Evolutionary conservation across 345 rosid genomes (phyloP), one percentile per base, ranked within the genome.

Genomic region (Citrus glauca): DNA sequence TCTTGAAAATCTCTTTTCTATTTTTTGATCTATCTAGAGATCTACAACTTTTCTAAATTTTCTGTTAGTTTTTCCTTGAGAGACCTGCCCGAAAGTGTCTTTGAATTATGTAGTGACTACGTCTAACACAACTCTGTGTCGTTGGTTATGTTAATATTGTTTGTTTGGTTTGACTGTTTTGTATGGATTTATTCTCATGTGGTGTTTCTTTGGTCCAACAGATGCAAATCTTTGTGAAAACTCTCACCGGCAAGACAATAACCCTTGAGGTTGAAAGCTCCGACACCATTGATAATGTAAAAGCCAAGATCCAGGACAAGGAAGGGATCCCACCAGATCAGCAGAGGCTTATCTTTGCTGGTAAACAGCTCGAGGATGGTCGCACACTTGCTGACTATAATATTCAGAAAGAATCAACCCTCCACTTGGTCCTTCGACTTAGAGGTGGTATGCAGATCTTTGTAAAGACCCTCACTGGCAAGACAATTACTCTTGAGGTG

Each of bases 391-490:
- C 77, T 66, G 81, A 79, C 69, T 73, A 74, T 37, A 79, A 73
- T 25, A 79, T 65, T 32, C 73, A 66, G 45, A 73, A 73, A 9
- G 73, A 79, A 61, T 73, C 74, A 0, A 74, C 75, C 45, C 71
- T 80, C 56, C 82, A 80, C 71, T 78, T 80, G 50, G 79, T 73
- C 6, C 82, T 74, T 13, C 70, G 69, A 19, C 78, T 81, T 28
- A 35, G 78, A 33, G 78, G 82, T 9, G 78, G 78, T 53, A 78
- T 78, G 81, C 81, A 79, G 78, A 79, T 79, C 74, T 79, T 79
- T 53, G 81, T 79, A 17, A 79, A 79, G 3, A 79, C 82, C 78
- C 48, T 79, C 3, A 80, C 82, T 1, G 82, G 82, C 0, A 80
- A 80, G 59, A 80, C 82, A 1, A 80, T 80, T 28, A 80, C 82